Percentiles rank a stretch among this genome's conserved stretches.
These are phyloP conservation scores for Onygenales sp. DNA, from an alignment of 2,329 filamentous ascomycete species.

Conservation along the genomic window DNA sequence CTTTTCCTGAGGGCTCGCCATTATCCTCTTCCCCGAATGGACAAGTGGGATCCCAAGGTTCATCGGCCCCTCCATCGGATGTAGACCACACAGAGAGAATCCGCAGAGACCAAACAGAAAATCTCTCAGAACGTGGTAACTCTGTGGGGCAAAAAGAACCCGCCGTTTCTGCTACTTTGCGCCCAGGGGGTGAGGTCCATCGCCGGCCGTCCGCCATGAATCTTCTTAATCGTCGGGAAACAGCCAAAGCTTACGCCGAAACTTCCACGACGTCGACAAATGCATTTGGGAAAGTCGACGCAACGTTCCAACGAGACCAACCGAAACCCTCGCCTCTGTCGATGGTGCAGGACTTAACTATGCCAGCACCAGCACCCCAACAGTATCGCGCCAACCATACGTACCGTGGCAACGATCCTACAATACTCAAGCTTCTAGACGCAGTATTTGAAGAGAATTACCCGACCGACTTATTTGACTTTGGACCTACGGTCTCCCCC, in stretches of 20 bases:
- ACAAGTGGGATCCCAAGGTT: conserved; percentile 20
- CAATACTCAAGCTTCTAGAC: conserved; percentile 59
- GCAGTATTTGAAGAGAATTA: conserved; percentile 67
- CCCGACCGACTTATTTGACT: conserved; percentile 49
- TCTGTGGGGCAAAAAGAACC: conserved; percentile 13
- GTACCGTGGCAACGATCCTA: conserved; percentile 68
- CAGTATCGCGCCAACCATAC: conserved; percentile 62
- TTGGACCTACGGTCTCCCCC: conserved; percentile 72
- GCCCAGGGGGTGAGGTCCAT: conserved; percentile 18
- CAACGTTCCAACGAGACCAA: conserved; percentile 33
- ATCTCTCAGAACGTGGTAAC: conserved; percentile 19
- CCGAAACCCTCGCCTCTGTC: conserved; percentile 28
- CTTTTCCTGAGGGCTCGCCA: conserved; percentile 23
- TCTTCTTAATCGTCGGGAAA: conserved; percentile 49
- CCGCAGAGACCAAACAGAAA: conserved; percentile 10
- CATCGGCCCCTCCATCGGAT: conserved; percentile 26
- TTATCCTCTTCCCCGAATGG: conserved; percentile 27
- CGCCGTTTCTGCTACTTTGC: conserved; percentile 18
- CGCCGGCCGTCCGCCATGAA: conserved; percentile 48
- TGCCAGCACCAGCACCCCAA: conserved; percentile 21
- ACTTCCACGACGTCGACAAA: conserved; percentile 55
- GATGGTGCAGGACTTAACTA: conserved; percentile 17
- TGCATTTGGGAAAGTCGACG: conserved; percentile 56
- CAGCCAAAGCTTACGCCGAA: conserved; percentile 53
- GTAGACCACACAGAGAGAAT: conserved; percentile 22